These are phyloP conservation scores for Artomyces pyxidatus DNA, from an alignment of 768 basidiomycete species.

Conservation along the genomic window DNA sequence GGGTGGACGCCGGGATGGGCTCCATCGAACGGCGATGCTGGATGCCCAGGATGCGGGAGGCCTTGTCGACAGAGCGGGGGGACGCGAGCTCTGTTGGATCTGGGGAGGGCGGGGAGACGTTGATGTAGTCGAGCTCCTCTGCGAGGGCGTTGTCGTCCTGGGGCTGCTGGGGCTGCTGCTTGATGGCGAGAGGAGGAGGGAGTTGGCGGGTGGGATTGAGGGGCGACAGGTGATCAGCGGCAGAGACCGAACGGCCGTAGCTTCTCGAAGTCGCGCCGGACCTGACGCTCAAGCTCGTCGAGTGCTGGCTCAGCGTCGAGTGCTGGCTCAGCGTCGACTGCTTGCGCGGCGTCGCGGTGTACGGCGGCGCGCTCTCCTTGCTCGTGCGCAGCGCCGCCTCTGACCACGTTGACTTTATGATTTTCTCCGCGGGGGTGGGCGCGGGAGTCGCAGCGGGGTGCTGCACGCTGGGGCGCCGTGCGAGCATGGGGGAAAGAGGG, in stretches of 20 bases:
- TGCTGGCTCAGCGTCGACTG: neutral
- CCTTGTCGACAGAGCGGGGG: constrained; percentile 53
- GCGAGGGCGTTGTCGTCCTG: constrained; percentile 40
- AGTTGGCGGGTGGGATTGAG: neutral
- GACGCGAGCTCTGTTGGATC: constrained; percentile 26
- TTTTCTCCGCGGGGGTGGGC: neutral
- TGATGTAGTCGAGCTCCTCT: constrained; percentile 72
- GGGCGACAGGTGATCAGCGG: neutral
- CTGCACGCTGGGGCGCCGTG: neutral
- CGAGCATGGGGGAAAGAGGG: neutral
- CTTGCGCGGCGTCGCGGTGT: neutral
- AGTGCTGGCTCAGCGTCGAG: neutral
- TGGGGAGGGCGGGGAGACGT: constrained; percentile 29
- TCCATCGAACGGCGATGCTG: constrained; percentile 74
- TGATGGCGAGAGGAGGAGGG: neutral
- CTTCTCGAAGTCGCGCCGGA: neutral
- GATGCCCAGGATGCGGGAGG: constrained; percentile 71
- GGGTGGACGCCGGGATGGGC: constrained; percentile 69
- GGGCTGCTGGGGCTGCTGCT: too few species aligned
- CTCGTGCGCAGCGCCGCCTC: neutral
- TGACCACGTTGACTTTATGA: neutral
- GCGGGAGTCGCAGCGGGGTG: neutral
- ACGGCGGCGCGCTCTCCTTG: neutral
- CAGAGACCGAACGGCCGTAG: neutral
- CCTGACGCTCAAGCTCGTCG: neutral